These are phyloP conservation scores for Cordyceps militaris DNA, from an alignment of 2,329 filamentous ascomycete species.

Conservation along the genomic window DNA sequence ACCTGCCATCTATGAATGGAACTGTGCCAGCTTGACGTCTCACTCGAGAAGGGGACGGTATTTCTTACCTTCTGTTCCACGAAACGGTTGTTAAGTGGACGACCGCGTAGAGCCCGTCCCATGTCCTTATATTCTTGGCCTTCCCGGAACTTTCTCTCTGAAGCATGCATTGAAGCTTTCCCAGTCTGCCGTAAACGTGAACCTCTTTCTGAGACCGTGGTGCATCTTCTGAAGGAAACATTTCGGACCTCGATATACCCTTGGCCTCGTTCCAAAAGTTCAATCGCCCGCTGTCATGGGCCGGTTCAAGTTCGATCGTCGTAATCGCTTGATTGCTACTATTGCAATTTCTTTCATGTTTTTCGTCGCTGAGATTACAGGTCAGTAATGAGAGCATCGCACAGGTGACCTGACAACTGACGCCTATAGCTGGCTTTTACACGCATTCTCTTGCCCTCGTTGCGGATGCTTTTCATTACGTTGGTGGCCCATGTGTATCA, in stretches of 20 bases:
- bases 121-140: not conserved
- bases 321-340: slow-evolving; percentile 39
- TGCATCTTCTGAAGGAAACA: not conserved
- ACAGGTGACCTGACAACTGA: not conserved
- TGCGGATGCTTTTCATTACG: slow-evolving; percentile 74
- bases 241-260: not conserved
- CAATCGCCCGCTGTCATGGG: slow-evolving; percentile 14
- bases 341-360: slow-evolving; percentile 45
- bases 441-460: slow-evolving; percentile 65
- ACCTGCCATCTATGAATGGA: not conserved
- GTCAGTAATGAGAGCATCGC: slow-evolving; percentile 25
- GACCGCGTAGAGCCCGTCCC: not conserved
- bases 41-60: not conserved
- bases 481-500: slow-evolving; percentile 28
- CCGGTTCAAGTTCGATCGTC: slow-evolving; percentile 23
- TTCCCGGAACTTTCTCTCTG: not conserved
- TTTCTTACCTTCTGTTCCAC: not conserved
- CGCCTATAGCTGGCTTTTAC: slow-evolving; percentile 52
- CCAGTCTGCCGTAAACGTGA: not conserved
- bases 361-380: slow-evolving; percentile 44
- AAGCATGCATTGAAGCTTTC: not conserved
- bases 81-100: not conserved
- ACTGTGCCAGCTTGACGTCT: not conserved
- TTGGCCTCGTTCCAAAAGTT: not conserved
- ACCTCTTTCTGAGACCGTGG: not conserved